Percentiles rank a stretch among this genome's conserved stretches.
Conservation (phyloP, 2,329 filamentous ascomycete genomes). For the Curvularia spicifera region DNA sequence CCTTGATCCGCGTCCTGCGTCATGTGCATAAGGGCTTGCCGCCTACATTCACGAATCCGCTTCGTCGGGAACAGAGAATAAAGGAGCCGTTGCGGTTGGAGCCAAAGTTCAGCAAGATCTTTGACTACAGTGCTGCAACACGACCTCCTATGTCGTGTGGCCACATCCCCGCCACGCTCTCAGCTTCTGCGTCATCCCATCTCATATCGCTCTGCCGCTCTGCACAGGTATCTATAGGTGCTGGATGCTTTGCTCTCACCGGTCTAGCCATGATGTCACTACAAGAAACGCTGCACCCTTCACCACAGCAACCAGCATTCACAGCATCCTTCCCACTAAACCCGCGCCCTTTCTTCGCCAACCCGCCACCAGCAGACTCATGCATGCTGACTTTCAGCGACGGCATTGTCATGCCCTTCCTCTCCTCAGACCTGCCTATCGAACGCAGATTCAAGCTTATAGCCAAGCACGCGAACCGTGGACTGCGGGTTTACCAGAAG, state of each 20-base stretch:
- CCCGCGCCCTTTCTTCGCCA: slow-evolving; percentile 53
- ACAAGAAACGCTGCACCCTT: slow-evolving; percentile 44
- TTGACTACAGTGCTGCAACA: slow-evolving; percentile 47
- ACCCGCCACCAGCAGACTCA: slow-evolving; percentile 49
- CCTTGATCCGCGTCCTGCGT: slow-evolving; percentile 53
- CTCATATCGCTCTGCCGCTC: slow-evolving; percentile 51
- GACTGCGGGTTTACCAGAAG: slow-evolving; percentile 55
- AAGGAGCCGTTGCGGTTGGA: slow-evolving; percentile 30
- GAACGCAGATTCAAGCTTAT: slow-evolving; percentile 50
- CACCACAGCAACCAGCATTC: slow-evolving; percentile 44
- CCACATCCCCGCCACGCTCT: slow-evolving; percentile 42
- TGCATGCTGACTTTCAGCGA: slow-evolving; percentile 58
- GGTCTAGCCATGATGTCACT: slow-evolving; percentile 57
- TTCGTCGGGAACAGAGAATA: slow-evolving; percentile 36
- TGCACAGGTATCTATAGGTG: slow-evolving; percentile 51
- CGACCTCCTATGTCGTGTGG: slow-evolving; percentile 50
- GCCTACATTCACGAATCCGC: slow-evolving; percentile 52
- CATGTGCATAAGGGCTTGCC: slow-evolving; percentile 51
- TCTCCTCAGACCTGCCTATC: slow-evolving; percentile 45
- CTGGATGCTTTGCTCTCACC: slow-evolving; percentile 55
- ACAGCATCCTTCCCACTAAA: slow-evolving; percentile 56
- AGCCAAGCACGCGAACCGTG: slow-evolving; percentile 51
- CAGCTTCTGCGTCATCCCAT: slow-evolving; percentile 39
- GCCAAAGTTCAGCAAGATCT: slow-evolving; percentile 43
- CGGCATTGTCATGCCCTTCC: slow-evolving; percentile 54